Conservation (phyloP, 202 grass and related monocot species). For the Carex arenaria region DNA sequence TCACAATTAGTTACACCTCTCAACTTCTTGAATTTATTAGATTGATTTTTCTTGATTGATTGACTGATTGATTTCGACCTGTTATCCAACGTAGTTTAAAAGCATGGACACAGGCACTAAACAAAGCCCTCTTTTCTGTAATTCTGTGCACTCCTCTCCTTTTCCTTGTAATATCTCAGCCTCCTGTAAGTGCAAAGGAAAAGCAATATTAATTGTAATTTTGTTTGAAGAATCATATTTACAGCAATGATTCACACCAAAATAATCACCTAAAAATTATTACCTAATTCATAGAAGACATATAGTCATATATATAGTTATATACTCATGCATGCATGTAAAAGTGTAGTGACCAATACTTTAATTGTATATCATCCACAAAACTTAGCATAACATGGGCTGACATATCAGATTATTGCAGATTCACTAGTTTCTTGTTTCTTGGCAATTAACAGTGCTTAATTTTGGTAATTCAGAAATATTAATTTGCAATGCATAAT, state of each 20-base stretch:
- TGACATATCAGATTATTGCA: neutral
- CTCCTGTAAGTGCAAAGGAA: constrained; percentile 6
- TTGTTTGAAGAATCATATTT: neutral
- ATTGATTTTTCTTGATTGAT: constrained; percentile 13
- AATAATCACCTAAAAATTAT: constrained; percentile 19
- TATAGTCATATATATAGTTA: neutral
- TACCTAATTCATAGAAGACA: constrained; percentile 18
- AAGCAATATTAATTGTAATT: neutral
- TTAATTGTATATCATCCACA: neutral
- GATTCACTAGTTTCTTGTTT: neutral
- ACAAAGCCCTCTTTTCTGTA: constrained; percentile 77
- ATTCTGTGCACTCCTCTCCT: constrained; percentile 53
- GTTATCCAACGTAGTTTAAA: constrained; percentile 36
- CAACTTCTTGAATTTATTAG: constrained; percentile 17
- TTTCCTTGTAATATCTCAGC: constrained; percentile 34
- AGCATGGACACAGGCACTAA: constrained; percentile 67
- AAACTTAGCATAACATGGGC: neutral
- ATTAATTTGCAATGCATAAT: neutral
- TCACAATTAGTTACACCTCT: constrained; percentile 26
- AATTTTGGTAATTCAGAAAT: neutral
- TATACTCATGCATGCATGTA: neutral
- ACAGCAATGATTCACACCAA: neutral
- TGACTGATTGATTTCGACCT: constrained; percentile 28
- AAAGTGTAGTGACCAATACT: neutral
- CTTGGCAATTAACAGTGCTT: neutral